These are phyloP conservation scores for Apiotrichum domesticum DNA, from an alignment of 1,284 basidiomycete species.

Conservation along the genomic window DNA sequence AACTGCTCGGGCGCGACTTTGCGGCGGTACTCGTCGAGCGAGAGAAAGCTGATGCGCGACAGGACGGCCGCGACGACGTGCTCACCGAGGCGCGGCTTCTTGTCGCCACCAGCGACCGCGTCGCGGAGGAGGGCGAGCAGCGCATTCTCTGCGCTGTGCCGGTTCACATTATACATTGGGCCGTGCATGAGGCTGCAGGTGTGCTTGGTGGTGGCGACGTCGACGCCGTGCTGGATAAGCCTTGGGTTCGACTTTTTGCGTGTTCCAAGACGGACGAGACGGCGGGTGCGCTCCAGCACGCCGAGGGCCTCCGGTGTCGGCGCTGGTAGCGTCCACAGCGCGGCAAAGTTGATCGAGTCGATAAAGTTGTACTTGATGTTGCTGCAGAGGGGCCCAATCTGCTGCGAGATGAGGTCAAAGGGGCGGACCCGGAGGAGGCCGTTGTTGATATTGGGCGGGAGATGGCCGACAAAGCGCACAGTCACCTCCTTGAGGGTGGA, in stretches of 20 bases:
- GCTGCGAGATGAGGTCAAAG: not conserved
- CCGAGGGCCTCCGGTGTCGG: not conserved
- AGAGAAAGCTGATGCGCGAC: not conserved
- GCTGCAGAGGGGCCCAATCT: not conserved
- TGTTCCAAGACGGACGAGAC: not conserved
- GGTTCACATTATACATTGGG: not conserved
- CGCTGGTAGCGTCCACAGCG: not conserved
- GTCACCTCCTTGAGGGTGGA: not conserved
- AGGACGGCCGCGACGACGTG: not conserved
- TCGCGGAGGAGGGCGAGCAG: not conserved
- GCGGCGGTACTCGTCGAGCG: not conserved
- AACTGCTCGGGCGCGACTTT: not conserved
- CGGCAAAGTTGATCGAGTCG: not conserved
- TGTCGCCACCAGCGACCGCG: not conserved
- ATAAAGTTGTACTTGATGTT: constrained; percentile 1
- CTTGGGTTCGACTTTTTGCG: not conserved
- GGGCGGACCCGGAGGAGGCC: not conserved
- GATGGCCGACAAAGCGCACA: not conserved
- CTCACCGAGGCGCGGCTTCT: not conserved
- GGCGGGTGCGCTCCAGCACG: not conserved
- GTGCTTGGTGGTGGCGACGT: not conserved
- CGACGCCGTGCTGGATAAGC: not conserved
- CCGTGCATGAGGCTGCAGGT: not conserved
- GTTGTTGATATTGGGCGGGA: not conserved
- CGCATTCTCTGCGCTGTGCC: not conserved